Evolutionary conservation across 169 alveolate species (phyloP).

Genomic region (Perkinsus marinus): DNA sequence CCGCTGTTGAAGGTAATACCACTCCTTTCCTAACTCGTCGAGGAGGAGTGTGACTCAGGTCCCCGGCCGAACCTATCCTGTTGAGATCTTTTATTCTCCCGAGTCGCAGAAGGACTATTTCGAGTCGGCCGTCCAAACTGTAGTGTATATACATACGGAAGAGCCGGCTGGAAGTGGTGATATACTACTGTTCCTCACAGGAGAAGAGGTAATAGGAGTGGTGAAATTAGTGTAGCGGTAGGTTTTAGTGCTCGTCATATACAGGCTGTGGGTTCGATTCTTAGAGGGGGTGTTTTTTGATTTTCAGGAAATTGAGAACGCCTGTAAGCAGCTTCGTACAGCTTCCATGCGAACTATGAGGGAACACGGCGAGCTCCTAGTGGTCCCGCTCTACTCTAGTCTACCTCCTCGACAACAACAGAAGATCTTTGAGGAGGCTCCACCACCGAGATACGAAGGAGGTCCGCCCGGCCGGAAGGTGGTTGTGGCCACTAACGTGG

Average conservation of each 20-base stretch:
- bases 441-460: conserved; percentile 73
- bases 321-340: neutral
- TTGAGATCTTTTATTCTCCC: conserved; percentile 84
- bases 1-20: conserved; percentile 62
- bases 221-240: conserved; percentile 19
- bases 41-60: conserved; percentile 23
- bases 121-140: conserved; percentile 79
- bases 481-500: conserved; percentile 95
- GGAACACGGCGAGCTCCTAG: conserved; percentile 52
- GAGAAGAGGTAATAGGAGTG: conserved; percentile 78
- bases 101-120: conserved; percentile 85
- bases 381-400: conserved; percentile 89
- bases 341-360: conserved; percentile 40
- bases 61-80: conserved; percentile 96
- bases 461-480: conserved; percentile 79
- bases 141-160: conserved; percentile 72
- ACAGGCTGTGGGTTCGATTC: neutral
- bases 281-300: neutral
- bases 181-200: conserved; percentile 81
- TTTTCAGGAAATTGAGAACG: neutral
- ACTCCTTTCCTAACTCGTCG: no score
- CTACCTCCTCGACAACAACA: conserved; percentile 89
- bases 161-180: conserved; percentile 79
- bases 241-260: conserved; percentile 4
- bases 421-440: conserved; percentile 88